Evolutionary conservation across 768 basidiomycete species (phyloP), one percentile per base, ranked within the genome.

Genomic region (Ramaria rubella): DNA sequence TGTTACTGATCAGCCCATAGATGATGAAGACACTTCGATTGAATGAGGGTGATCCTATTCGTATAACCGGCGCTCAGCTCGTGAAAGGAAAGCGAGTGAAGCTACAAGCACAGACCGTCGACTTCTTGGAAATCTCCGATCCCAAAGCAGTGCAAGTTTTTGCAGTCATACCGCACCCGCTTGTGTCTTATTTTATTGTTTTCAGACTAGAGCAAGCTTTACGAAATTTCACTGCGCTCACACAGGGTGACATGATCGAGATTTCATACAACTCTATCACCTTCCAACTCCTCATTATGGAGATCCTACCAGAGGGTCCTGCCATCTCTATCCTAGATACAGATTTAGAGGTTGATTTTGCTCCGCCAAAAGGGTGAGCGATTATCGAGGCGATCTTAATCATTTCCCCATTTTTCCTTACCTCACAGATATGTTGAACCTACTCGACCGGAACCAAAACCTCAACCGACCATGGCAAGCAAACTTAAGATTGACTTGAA

Each of bases 341-440:
- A 0, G 96, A 99, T 78, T 82, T 99, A 1, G 94, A 97, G 71
- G 96, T 98, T 55, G 96, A 99, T 69, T 98, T 98, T 67, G 96
- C 90, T 1, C 73, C 94, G 1, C 95, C 95, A 0, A 81, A 90
- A 21, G 90, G 90, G 55, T 49, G 40, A 12, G 52, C 26, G 3
- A 24, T 11, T 30, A 44, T 30, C 29, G 5, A 5, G 12, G 36
- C 12, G 17, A 17, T 57, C 46, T 5, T 12, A 29, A 77, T 57
- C 76, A 77, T 59, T 77, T 78, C 57, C 75, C 69, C 1, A 64
- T 72, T 75, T 0, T 69, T n/a, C n/a, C n/a, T n/a, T n/a, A 74
- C 75, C 72, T 56, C 12, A 15, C 14, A 56, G 55, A 36, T 99
- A 98, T 67, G 87, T 94, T 33, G 96, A 98, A 68, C 96, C 96